Conservation (phyloP, 495 filamentous ascomycete species). For the Aspergillus asperescens region DNA sequence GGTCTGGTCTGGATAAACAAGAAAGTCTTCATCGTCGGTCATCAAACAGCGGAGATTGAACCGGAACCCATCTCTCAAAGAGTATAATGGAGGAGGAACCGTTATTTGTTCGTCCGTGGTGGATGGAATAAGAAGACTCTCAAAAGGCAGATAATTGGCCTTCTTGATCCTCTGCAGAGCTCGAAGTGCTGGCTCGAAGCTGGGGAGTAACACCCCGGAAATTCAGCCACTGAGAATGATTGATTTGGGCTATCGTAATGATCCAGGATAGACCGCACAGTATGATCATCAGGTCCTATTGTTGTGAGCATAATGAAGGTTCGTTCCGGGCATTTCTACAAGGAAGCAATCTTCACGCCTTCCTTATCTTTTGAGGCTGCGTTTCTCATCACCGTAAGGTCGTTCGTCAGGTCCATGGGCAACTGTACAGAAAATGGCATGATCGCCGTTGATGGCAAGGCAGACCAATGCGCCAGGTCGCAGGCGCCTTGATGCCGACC, state of each 20-base stretch:
- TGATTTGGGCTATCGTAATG: not conserved
- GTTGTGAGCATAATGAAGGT: slow-evolving; percentile 15
- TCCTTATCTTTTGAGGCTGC: not conserved
- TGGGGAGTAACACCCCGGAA: slow-evolving; percentile 60
- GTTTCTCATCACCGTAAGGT: not conserved
- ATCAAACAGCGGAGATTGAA: slow-evolving; percentile 50
- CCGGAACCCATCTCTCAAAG: slow-evolving; percentile 42
- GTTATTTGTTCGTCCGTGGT: not conserved
- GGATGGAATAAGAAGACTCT: slow-evolving; percentile 48
- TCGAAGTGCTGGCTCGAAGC: slow-evolving; percentile 62
- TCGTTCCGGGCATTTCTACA: slow-evolving; percentile 11
- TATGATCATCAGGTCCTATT: slow-evolving; percentile 19
- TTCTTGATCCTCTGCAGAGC: slow-evolving; percentile 57
- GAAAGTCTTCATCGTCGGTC: slow-evolving; percentile 27
- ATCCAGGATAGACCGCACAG: slow-evolving; percentile 27
- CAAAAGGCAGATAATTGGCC: slow-evolving; percentile 51
- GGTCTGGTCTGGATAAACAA: slow-evolving; percentile 27
- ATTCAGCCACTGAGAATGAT: slow-evolving; percentile 54
- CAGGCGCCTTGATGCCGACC: slow-evolving; percentile 52
- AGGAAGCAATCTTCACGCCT: not conserved
- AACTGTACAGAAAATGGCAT: slow-evolving; percentile 52
- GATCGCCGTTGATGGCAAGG: slow-evolving; percentile 42
- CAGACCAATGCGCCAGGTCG: slow-evolving; percentile 56
- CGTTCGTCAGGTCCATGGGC: slow-evolving; percentile 24
- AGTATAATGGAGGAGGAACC: slow-evolving; percentile 51